Percentiles rank a stretch among this genome's conserved stretches.
Evolutionary conservation across 2,329 filamentous ascomycete species (phyloP).

Genomic region (Colletotrichum shisoi): DNA sequence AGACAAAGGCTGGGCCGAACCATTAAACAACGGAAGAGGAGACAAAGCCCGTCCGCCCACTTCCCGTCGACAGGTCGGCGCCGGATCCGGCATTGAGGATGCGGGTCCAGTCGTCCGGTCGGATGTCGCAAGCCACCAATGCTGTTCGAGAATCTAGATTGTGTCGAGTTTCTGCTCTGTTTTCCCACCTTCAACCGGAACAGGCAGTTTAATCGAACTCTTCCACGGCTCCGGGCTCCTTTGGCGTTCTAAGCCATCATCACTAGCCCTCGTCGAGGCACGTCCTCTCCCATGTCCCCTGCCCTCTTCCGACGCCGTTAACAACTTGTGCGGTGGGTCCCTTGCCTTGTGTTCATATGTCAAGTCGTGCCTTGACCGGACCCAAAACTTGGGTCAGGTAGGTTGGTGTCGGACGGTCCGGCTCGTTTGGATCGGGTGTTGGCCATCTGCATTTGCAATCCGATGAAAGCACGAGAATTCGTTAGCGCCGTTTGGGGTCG

Average conservation of each 20-base stretch:
- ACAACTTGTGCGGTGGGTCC: neutral
- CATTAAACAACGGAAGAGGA: neutral
- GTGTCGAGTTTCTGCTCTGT: neutral
- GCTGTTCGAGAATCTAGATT: neutral
- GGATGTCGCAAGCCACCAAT: neutral
- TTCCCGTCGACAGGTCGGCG: neutral
- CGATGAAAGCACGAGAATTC: neutral
- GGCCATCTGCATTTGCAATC: neutral
- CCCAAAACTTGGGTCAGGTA: neutral
- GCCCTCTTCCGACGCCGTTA: neutral
- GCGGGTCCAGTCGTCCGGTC: neutral
- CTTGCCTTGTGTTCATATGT: neutral
- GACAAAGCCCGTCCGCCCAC: neutral
- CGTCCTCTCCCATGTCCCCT: neutral
- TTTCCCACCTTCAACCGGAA: neutral
- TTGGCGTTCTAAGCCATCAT: slow-evolving; percentile 1
- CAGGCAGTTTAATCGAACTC: neutral
- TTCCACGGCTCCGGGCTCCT: neutral
- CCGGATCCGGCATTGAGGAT: slow-evolving; percentile 8
- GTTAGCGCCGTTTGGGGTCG: neutral
- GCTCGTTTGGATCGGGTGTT: neutral
- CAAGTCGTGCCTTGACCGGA: neutral
- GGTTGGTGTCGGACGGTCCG: neutral
- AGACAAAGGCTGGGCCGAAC: neutral
- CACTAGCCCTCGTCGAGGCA: neutral